Evolutionary conservation across 306 rosid species (phyloP).

Genomic region (Malus sylvestris): DNA sequence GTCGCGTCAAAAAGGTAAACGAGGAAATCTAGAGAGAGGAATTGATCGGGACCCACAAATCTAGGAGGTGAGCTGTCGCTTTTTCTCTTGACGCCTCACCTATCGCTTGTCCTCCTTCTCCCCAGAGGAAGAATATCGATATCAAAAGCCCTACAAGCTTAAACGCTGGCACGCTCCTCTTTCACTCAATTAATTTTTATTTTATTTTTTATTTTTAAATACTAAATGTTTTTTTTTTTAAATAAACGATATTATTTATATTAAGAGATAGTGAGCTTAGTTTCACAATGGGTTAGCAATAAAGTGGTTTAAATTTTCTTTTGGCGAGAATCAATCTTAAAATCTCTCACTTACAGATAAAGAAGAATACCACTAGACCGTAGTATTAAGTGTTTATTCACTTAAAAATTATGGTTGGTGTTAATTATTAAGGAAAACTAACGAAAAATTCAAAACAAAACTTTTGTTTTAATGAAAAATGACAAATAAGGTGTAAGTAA

Average conservation of each 20-base stretch:
- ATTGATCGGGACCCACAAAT: slow-evolving; percentile 72
- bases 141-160: background rate
- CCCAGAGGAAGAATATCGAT: background rate
- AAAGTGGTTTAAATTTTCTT: no score
- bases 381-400: no score
- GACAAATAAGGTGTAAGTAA: no score
- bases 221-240: no score
- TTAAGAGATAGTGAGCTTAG: accelerated
- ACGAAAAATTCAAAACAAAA: no score
- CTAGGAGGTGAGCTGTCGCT: slow-evolving; percentile 59
- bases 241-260: no score
- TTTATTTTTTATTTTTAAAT: no score
- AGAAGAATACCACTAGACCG: accelerated
- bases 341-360: no score
- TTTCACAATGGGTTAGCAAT: no score
- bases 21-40: slow-evolving; percentile 42
- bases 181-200: background rate
- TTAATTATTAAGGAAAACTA: no score
- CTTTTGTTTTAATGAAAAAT: no score
- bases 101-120: slow-evolving; percentile 8
- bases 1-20: slow-evolving; percentile 50
- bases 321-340: no score
- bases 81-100: slow-evolving; percentile 27
- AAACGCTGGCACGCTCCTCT: background rate
- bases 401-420: slow-evolving; percentile 2